Percentiles rank a stretch among this genome's conserved stretches.
These are phyloP conservation scores for Pleurotus pulmonarius DNA, from an alignment of 768 basidiomycete genomes.

Conservation along the genomic window DNA sequence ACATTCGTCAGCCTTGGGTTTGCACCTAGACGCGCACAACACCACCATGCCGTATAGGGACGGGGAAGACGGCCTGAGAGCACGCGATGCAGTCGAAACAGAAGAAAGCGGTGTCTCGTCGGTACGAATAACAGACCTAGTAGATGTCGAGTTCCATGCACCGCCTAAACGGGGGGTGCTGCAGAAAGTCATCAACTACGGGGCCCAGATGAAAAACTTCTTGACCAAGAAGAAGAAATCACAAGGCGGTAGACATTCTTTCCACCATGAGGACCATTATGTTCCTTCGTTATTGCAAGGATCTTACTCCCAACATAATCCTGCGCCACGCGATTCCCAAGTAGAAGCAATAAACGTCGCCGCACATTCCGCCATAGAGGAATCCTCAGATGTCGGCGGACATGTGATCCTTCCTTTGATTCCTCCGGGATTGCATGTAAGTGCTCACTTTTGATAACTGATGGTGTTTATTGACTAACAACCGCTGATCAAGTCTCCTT, in stretches of 20 bases:
- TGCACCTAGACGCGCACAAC: neutral
- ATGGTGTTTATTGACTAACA: too few species aligned
- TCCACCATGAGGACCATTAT: too few species aligned
- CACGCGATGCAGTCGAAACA: neutral
- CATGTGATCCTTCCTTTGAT: slow-evolving; percentile 5
- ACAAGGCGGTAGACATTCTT: too few species aligned
- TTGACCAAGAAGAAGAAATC: neutral
- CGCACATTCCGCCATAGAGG: too few species aligned
- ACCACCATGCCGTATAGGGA: neutral
- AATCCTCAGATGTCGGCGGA: neutral
- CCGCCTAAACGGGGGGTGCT: neutral
- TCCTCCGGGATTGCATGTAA: slow-evolving; percentile 24
- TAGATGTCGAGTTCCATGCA: slow-evolving; percentile 2
- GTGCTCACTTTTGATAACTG: neutral
- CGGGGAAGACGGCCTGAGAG: neutral
- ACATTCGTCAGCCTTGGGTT: neutral
- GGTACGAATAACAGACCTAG: neutral
- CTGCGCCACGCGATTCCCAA: too few species aligned
- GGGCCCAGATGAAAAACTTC: neutral
- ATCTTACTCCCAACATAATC: too few species aligned
- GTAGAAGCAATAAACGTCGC: too few species aligned
- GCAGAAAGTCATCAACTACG: slow-evolving; percentile 1
- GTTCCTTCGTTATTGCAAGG: too few species aligned
- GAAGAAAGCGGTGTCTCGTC: slow-evolving; percentile 5
- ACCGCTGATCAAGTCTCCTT: too few species aligned